Conservation (phyloP, 441 rosid genomes). For the Jatropha multifida region DNA sequence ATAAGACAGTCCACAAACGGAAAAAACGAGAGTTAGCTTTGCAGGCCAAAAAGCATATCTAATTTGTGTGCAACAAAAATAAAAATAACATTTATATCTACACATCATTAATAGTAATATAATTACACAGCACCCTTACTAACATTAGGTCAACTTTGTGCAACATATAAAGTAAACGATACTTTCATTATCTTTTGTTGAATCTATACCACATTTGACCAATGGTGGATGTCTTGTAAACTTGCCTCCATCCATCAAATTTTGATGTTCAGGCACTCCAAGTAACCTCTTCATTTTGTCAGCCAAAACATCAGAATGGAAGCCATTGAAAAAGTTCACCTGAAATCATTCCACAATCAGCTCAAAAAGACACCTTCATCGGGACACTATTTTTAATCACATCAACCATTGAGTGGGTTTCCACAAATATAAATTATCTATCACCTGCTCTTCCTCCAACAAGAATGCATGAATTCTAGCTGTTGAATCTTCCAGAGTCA, state of each 20-base stretch:
- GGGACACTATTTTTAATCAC: too few relatives aligned
- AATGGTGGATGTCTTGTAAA: slow-evolving; percentile 15
- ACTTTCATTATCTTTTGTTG: neutral
- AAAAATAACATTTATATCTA: too few relatives aligned
- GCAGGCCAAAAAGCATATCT: too few relatives aligned
- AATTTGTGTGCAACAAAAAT: too few relatives aligned
- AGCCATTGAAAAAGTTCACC: slow-evolving; percentile 13
- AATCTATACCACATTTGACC: slow-evolving; percentile 9
- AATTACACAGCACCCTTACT: too few relatives aligned
- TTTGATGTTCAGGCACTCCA: slow-evolving; percentile 15
- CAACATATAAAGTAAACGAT: neutral
- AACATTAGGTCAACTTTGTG: neutral
- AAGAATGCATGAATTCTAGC: slow-evolving; percentile 19
- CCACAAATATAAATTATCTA: too few relatives aligned
- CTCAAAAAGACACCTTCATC: neutral
- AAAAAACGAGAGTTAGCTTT: too few relatives aligned
- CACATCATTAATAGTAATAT: too few relatives aligned
- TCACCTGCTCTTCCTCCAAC: slow-evolving; percentile 10
- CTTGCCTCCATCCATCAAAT: neutral
- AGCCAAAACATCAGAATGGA: neutral
- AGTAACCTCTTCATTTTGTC: slow-evolving; percentile 13
- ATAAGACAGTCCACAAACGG: too few relatives aligned
- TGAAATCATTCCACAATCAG: slow-evolving; percentile 3
- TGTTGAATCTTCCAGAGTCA: slow-evolving; percentile 29
- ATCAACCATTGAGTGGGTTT: too few relatives aligned